Evolutionary conservation across 768 basidiomycete species (phyloP).

Genomic region (Lactarius sanguifluus): DNA sequence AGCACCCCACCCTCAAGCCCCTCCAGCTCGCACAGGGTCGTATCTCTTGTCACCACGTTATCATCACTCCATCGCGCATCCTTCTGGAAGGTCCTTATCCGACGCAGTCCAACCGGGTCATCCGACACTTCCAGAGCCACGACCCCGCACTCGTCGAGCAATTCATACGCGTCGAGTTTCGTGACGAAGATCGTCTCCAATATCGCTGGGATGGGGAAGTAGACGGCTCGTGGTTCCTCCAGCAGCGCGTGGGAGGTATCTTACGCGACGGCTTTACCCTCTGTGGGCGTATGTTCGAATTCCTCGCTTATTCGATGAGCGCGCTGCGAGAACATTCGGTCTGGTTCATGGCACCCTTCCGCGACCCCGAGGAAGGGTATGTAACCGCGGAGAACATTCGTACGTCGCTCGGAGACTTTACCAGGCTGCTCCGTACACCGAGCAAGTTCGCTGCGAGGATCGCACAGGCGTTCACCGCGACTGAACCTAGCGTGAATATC

Average conservation of each 20-base stretch:
- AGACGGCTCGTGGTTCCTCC: conserved; percentile 56
- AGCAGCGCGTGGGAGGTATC: conserved; percentile 34
- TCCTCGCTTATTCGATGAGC: conserved; percentile 80
- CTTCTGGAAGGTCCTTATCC: conserved; percentile 75
- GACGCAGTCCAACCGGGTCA: conserved; percentile 77
- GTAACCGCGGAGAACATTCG: conserved; percentile 64
- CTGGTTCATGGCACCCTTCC: conserved; percentile 75
- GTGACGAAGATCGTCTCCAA: conserved; percentile 74
- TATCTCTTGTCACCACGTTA: conserved; percentile 75
- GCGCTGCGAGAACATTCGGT: conserved; percentile 78
- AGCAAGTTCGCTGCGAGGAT: conserved; percentile 83
- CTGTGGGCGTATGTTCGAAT: conserved; percentile 71
- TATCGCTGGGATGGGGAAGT: conserved; percentile 71
- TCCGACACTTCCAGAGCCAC: conserved; percentile 52
- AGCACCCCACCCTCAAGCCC: conserved; percentile 27
- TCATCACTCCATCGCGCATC: conserved; percentile 72
- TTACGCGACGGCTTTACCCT: conserved; percentile 67
- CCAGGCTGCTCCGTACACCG: conserved; percentile 45
- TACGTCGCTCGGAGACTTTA: conserved; percentile 65
- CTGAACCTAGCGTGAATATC: conserved; percentile 71
- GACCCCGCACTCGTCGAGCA: conserved; percentile 51
- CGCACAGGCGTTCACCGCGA: conserved; percentile 82
- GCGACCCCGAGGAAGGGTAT: conserved; percentile 41
- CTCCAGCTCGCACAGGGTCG: conserved; percentile 38
- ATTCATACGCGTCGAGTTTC: conserved; percentile 82